phyloP scores from a whole-genome alignment of 2,329 filamentous ascomycete genomes.

The Verticillium klebahnii region DNA sequence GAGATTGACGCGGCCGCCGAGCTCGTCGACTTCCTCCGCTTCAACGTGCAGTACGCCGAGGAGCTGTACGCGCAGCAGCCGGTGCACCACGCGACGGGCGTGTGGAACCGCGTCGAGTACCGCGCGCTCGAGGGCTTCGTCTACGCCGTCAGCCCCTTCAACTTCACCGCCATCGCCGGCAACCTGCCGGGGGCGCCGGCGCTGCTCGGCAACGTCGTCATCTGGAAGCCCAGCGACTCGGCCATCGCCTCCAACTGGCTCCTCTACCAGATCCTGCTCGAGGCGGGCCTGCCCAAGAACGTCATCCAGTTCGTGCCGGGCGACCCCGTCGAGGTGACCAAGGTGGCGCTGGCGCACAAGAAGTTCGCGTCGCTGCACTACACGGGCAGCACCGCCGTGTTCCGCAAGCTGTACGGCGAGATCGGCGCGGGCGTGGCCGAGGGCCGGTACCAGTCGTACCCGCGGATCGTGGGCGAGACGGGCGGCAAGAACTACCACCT shows the following conservation, averaged over 20 bases:
- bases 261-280: conserved; percentile 82
- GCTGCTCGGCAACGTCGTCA: conserved; percentile 86
- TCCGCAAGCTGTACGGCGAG: conserved; percentile 81
- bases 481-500: conserved; percentile 94
- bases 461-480: conserved; percentile 84
- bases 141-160: conserved; percentile 91
- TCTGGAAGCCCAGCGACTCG: conserved; percentile 94
- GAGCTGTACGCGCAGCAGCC: conserved; percentile 88
- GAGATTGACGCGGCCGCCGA: conserved; percentile 96
- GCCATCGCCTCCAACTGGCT: conserved; percentile 90
- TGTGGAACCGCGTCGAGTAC: conserved; percentile 92
- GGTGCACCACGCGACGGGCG: conserved; percentile 71
- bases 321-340: conserved; percentile 78
- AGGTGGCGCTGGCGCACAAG: conserved; percentile 67
- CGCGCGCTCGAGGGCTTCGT: conserved; percentile 91
- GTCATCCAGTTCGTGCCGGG: conserved; percentile 94
- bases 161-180: conserved; percentile 92
- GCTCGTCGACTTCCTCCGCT: conserved; percentile 86
- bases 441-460: conserved; percentile 79
- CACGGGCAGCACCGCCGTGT: conserved; percentile 88
- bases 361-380: conserved; percentile 91
- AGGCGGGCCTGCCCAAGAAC: conserved; percentile 82
- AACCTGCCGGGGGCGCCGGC: conserved; percentile 82
- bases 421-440: conserved; percentile 79
- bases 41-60: conserved; percentile 91